phyloP scores from a whole-genome alignment of 2,329 filamentous ascomycete species.

The Colletotrichum nymphaeae region DNA sequence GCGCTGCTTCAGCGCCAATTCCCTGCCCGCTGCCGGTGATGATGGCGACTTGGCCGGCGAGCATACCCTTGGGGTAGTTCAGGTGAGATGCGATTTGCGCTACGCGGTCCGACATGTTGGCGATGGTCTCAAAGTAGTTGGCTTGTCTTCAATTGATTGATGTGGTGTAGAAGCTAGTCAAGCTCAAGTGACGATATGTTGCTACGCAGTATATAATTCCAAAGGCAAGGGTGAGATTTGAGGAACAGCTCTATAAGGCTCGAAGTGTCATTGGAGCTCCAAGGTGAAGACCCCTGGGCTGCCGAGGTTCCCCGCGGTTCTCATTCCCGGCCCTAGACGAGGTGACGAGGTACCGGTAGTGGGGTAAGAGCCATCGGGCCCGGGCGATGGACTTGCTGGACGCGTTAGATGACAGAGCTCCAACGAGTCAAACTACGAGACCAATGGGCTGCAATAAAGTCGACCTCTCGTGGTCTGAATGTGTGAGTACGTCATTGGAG shows the following conservation, averaged over 20 bases:
- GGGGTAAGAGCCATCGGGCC: constrained; percentile 24
- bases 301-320: constrained; percentile 38
- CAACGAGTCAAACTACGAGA: too few relatives aligned
- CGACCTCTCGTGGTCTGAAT: accelerated
- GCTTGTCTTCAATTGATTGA: background rate
- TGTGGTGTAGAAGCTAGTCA: background rate
- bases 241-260: background rate
- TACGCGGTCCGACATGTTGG: constrained; percentile 67
- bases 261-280: constrained; percentile 4
- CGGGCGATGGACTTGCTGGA: constrained; percentile 7
- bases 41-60: constrained; percentile 85
- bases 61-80: constrained; percentile 83
- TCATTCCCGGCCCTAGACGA: background rate
- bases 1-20: constrained; percentile 86
- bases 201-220: background rate
- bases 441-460: background rate
- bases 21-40: constrained; percentile 89
- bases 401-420: background rate
- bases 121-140: background rate
- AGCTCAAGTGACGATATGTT: background rate
- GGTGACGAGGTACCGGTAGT: constrained; percentile 8
- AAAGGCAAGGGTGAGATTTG: background rate
- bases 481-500: too few relatives aligned
- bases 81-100: constrained; percentile 82
- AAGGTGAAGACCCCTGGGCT: constrained; percentile 4